phyloP scores from a whole-genome alignment of 129 eudicot genomes.

The Glebionis coronaria region DNA sequence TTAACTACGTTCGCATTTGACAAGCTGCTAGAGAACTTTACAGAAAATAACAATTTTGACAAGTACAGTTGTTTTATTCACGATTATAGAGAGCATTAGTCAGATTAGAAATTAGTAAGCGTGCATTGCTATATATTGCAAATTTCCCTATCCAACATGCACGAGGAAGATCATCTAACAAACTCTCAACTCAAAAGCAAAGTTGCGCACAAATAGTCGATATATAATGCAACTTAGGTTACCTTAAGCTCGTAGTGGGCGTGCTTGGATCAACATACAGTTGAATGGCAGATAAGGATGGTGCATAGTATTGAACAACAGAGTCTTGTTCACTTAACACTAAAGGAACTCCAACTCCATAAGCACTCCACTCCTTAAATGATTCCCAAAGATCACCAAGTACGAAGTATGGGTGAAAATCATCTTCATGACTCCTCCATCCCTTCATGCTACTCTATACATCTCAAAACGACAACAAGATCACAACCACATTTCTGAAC shows the following conservation, averaged over 20 bases:
- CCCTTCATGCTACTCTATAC: constrained; percentile 66
- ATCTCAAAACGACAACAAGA: constrained; percentile 5
- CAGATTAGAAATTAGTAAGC: background rate
- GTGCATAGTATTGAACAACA: constrained; percentile 91
- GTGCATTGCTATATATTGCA: background rate
- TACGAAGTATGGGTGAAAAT: constrained; percentile 57
- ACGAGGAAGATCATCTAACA: background rate
- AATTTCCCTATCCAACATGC: background rate
- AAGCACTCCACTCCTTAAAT: constrained; percentile 92
- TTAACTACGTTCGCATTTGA: background rate
- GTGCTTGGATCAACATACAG: constrained; percentile 63
- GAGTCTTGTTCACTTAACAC: constrained; percentile 60
- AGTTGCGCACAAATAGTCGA: background rate
- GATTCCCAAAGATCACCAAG: constrained; percentile 99
- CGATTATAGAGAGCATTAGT: background rate
- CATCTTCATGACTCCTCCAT: constrained; percentile 39
- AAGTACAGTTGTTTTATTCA: background rate
- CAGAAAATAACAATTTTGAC: background rate
- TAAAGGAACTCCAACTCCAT: constrained; percentile 97
- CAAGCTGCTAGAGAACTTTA: background rate
- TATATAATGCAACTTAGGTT: constrained; percentile 10
- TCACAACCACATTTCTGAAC: background rate
- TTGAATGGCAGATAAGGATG: constrained; percentile 89
- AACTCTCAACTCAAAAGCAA: background rate
- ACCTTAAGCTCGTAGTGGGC: constrained; percentile 51